phyloP scores from a whole-genome alignment of 805 yeast species.

The Wickerhamomyces alni region DNA sequence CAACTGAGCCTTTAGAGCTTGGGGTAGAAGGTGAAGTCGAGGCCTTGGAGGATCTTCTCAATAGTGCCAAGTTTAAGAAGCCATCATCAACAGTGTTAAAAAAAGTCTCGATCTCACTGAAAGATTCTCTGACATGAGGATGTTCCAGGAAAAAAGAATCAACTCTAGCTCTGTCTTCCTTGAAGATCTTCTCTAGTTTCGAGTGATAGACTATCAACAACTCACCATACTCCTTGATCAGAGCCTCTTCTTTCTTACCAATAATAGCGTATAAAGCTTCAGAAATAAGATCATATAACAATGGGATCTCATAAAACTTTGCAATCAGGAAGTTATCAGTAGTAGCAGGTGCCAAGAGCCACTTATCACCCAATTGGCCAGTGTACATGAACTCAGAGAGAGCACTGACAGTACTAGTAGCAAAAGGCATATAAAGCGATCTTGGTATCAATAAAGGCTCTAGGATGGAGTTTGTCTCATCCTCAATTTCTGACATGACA shows the following conservation, averaged over 20 bases:
- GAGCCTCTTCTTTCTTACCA: constrained; percentile 56
- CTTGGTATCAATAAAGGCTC: constrained; percentile 67
- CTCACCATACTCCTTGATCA: constrained; percentile 24
- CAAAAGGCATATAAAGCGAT: constrained; percentile 61
- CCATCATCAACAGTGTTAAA: constrained; percentile 63
- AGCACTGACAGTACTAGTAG: constrained; percentile 55
- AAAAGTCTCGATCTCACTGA: constrained; percentile 49
- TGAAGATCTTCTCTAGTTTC: constrained; percentile 17
- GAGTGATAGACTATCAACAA: constrained; percentile 21
- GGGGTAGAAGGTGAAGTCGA: constrained; percentile 4
- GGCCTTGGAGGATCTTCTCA: constrained; percentile 40
- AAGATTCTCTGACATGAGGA: constrained; percentile 22
- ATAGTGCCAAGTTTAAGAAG: constrained; percentile 46
- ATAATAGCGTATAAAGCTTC: constrained; percentile 67
- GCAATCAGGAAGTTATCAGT: constrained; percentile 58
- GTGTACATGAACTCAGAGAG: constrained; percentile 70
- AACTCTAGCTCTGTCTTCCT: constrained; percentile 20
- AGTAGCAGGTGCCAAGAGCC: constrained; percentile 67
- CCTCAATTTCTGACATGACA: constrained; percentile 8
- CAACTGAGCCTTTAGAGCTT: constrained; percentile 8
- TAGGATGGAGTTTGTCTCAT: constrained; percentile 25
- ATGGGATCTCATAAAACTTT: constrained; percentile 61
- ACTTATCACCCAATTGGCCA: constrained; percentile 71
- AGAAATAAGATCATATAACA: constrained; percentile 60
- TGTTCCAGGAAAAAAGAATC: constrained; percentile 20